Evolutionary conservation across 805 yeast species (phyloP).

Genomic region (Teunomyces pallodes): DNA sequence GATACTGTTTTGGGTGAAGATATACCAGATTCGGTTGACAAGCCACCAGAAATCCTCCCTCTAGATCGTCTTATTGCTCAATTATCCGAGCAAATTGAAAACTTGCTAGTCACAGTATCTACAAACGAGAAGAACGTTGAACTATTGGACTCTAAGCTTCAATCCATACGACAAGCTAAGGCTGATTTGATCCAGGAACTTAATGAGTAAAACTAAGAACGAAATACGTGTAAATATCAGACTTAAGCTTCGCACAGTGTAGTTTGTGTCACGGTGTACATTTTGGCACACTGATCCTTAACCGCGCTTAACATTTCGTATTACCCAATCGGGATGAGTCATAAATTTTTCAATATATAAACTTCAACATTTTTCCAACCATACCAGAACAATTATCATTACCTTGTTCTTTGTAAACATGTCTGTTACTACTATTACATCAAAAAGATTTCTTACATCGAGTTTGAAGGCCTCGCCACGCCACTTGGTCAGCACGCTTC

Average conservation of each 20-base stretch:
- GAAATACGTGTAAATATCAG: not conserved
- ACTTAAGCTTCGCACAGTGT: not conserved
- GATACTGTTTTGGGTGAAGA: constrained; percentile 7
- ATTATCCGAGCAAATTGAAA: not conserved
- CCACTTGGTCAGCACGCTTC: constrained; percentile 81
- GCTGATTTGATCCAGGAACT: not conserved
- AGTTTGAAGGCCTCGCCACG: constrained; percentile 35
- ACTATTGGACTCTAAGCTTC: constrained; percentile 2
- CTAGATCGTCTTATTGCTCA: not conserved
- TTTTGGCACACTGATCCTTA: constrained; percentile 5
- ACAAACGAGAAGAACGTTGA: not conserved
- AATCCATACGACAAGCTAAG: not conserved
- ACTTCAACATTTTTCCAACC: not conserved
- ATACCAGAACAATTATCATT: not conserved
- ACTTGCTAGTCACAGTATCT: not conserved
- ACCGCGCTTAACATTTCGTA: constrained; percentile 13
- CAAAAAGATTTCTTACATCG: constrained; percentile 5
- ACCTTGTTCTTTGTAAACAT: not conserved
- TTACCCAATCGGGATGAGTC: constrained; percentile 11
- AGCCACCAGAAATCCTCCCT: not conserved
- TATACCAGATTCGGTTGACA: not conserved
- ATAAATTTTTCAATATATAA: constrained; percentile 4
- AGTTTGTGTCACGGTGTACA: not conserved
- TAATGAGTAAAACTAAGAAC: not conserved
- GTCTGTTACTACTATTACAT: constrained; percentile 5